Conservation (phyloP, 176 grass and related monocot genomes). For the Zea luxurians region DNA sequence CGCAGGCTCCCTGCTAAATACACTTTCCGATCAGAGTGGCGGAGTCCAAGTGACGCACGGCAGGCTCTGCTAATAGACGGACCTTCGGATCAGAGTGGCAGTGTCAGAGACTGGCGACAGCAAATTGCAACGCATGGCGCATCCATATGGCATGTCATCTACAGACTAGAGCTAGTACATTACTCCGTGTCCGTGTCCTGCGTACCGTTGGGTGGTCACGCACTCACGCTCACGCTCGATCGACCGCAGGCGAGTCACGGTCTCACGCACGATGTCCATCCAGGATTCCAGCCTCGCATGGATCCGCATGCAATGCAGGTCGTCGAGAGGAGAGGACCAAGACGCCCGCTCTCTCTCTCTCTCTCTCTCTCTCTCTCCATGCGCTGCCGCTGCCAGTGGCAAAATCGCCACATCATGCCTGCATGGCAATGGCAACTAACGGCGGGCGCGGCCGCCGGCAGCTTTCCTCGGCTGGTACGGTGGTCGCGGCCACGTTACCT, state of each 20-base stretch:
- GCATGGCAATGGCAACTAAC: background rate
- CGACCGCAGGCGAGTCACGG: background rate
- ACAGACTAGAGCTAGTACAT: too few species aligned
- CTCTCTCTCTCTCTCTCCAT: background rate
- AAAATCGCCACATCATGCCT: background rate
- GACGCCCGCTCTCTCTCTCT: background rate
- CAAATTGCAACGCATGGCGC: too few species aligned
- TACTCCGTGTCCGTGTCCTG: background rate
- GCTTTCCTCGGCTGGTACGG: background rate
- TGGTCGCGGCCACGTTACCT: slow-evolving; percentile 23
- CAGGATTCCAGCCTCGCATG: slow-evolving; percentile 5
- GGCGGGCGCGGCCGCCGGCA: slow-evolving; percentile 10
- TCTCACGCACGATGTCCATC: background rate
- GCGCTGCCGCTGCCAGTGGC: background rate
- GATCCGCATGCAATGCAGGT: background rate
- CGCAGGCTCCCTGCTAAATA: too few species aligned
- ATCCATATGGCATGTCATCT: too few species aligned
- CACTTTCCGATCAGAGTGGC: too few species aligned
- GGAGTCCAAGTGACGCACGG: too few species aligned
- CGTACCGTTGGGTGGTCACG: background rate
- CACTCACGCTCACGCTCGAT: too few species aligned
- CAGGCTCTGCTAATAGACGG: too few species aligned
- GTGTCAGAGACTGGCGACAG: too few species aligned
- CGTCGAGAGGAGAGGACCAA: background rate
- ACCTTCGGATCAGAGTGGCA: too few species aligned